Conservation (phyloP, 2,329 filamentous ascomycete genomes). For the Hymenoscyphus albidus region DNA sequence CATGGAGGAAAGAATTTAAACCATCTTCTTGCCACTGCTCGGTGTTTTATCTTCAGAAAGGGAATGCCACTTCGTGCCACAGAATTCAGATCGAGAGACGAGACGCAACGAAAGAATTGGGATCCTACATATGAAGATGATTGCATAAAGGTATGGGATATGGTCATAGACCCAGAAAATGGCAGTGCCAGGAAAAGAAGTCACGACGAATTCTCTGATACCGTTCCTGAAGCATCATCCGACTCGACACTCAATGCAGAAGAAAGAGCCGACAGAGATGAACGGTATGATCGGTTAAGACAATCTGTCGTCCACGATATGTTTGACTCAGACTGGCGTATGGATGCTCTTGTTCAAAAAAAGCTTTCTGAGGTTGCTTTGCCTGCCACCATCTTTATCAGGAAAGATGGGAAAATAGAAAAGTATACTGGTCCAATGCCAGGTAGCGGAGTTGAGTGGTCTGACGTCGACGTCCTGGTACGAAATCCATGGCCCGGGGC, state of each 20-base stretch:
- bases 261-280: constrained; percentile 36
- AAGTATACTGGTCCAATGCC: constrained; percentile 67
- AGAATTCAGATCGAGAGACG: constrained; percentile 50
- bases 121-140: constrained; percentile 71
- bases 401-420: constrained; percentile 61
- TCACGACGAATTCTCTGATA: constrained; percentile 44
- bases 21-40: constrained; percentile 75
- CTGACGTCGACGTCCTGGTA: constrained; percentile 67
- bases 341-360: constrained; percentile 65
- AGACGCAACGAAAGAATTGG: constrained; percentile 30
- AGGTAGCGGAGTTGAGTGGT: constrained; percentile 44
- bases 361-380: constrained; percentile 62
- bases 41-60: constrained; percentile 82
- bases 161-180: constrained; percentile 51
- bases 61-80: constrained; percentile 68
- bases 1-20: constrained; percentile 78
- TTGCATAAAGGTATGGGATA: constrained; percentile 79
- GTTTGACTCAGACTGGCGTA: constrained; percentile 73
- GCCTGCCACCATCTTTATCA: constrained; percentile 67
- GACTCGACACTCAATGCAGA: constrained; percentile 9
- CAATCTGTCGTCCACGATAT: constrained; percentile 66
- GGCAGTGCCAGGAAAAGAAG: constrained; percentile 44
- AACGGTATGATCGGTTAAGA: constrained; percentile 48
- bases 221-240: constrained; percentile 9
- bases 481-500: constrained; percentile 77